These are phyloP conservation scores for Chalciporus sp. DNA, from an alignment of 1,284 basidiomycete genomes.

Conservation along the genomic window DNA sequence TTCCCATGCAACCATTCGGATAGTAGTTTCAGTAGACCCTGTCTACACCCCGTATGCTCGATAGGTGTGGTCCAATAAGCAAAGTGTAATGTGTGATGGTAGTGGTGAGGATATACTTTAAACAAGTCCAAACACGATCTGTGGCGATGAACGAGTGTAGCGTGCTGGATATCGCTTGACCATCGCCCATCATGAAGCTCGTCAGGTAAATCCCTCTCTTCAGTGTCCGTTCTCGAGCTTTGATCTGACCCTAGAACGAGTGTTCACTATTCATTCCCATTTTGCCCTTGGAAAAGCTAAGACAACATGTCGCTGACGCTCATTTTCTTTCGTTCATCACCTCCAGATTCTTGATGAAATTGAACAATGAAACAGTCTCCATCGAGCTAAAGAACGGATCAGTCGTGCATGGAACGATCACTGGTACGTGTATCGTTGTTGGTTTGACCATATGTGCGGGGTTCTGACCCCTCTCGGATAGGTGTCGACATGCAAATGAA, in stretches of 20 bases:
- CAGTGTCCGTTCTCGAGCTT: slow-evolving; percentile 4
- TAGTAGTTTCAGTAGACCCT: no score
- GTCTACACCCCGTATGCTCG: not conserved
- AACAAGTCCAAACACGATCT: slow-evolving; percentile 28
- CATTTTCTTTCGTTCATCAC: slow-evolving; percentile 19
- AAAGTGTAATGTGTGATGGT: not conserved
- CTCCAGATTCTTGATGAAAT: slow-evolving; percentile 95
- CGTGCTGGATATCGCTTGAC: slow-evolving; percentile 25
- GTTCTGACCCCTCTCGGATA: slow-evolving; percentile 33
- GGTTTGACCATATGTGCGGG: not conserved
- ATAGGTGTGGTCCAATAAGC: no score
- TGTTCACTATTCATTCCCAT: slow-evolving; percentile 3
- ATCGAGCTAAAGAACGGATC: slow-evolving; percentile 99
- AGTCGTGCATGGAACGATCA: slow-evolving; percentile 95
- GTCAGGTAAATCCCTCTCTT: slow-evolving; percentile 42
- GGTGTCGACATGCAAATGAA: slow-evolving; percentile 98
- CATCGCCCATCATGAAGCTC: slow-evolving; percentile 49
- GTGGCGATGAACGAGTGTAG: slow-evolving; percentile 13
- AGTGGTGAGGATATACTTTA: not conserved
- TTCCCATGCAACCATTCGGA: no score
- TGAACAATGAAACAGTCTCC: slow-evolving; percentile 99
- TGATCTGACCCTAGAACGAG: slow-evolving; percentile 15
- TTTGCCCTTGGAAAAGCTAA: slow-evolving; percentile 1
- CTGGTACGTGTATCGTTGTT: slow-evolving; percentile 58
- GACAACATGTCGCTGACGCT: slow-evolving; percentile 17